Base-by-base conservation (phyloP, 768 basidiomycete genomes). In the Filobasidium floriforme region DNA sequence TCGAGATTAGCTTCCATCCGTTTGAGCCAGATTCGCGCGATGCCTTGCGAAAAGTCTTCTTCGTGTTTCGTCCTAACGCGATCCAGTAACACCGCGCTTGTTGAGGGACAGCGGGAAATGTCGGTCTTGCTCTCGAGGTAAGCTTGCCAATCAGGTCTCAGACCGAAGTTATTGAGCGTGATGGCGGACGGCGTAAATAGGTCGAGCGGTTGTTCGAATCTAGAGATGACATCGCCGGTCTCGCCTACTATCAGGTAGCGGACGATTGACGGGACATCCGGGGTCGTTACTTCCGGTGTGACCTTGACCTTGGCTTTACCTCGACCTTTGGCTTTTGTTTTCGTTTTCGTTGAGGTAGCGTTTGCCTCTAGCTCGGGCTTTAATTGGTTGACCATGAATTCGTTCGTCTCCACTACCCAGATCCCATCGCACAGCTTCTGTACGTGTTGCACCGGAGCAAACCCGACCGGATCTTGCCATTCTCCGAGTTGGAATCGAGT, bases 141-240 rank as follows among this genome's bases (percentile, higher is more conserved):
- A 2, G 22, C 32, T 24, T 32, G 22, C 64, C 64, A 65, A 14
- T 65, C 59, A 11, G 57, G n/a, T 29, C 64, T 54, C 22, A 65
- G 44, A 9, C 12, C 10, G 46, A 32, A 52, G 7, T 37, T 37
- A 9, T 9, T 37, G 32, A 19, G 19, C 22, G n/a, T 28, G 7
- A 26, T 22, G 14, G 60, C 64, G 10, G 26, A 41, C 7, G 24
- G 22, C 15, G 55, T n/a, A 5, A 49, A 15, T 12, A 49, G 15
- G 46, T 14, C 46, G 46, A 22, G 4, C 12, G 22, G 15, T 12
- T 49, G 46, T 15, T 49, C 46, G 46, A 15, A 18, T 29, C 32
- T 41, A 0, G 14, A 41, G 46, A 65, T 65, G 41, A 65, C 64
- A 24, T 65, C 64, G 41, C 64, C 64, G 19, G 59, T 65, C 14